Evolutionary conservation across 2,329 filamentous ascomycete species (phyloP).

Genomic region (Raffaelea albimanens): DNA sequence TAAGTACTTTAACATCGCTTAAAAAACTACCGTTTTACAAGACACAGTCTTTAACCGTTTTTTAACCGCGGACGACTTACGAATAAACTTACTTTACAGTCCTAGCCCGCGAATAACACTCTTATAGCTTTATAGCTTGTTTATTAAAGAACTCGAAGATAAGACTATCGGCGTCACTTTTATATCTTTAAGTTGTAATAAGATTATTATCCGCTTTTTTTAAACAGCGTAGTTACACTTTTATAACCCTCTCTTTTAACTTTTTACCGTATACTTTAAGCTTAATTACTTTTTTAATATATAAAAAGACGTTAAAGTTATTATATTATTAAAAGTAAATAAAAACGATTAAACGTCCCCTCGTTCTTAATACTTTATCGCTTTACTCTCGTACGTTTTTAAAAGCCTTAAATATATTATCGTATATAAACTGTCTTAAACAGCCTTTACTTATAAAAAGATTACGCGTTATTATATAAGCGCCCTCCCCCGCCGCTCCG

Average conservation of each 20-base stretch:
- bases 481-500: background rate
- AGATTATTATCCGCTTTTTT: background rate
- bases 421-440: too few relatives aligned
- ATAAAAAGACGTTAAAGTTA: too few relatives aligned
- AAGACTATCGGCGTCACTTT: too few relatives aligned
- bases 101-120: background rate
- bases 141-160: background rate
- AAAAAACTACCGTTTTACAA: too few relatives aligned
- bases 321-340: background rate
- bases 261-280: too few relatives aligned
- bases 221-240: background rate
- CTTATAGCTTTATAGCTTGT: background rate
- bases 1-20: too few relatives aligned
- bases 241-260: background rate
- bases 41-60: too few relatives aligned
- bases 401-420: background rate
- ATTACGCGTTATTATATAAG: too few relatives aligned
- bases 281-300: too few relatives aligned
- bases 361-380: background rate
- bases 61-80: too few relatives aligned
- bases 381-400: background rate
- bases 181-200: background rate
- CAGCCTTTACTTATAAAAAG: too few relatives aligned
- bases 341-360: background rate
- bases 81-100: too few relatives aligned